Percentiles rank a stretch among this genome's conserved stretches.
Conservation (phyloP, 306 rosid species). For the Hippophae tibetana region DNA sequence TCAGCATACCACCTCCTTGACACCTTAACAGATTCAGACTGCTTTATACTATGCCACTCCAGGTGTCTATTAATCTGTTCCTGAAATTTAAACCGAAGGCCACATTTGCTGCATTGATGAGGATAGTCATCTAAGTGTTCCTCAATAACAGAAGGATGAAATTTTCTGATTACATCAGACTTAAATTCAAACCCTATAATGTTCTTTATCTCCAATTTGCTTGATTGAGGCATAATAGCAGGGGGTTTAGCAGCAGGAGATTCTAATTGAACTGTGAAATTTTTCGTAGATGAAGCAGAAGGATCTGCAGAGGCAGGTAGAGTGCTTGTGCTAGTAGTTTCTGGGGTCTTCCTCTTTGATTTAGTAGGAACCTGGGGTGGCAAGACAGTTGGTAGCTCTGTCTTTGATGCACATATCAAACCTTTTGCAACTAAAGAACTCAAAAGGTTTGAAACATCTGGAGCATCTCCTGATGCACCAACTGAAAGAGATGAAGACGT, state of each 20-base stretch:
- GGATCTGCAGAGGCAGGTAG: constrained; percentile 39
- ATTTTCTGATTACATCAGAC: constrained; percentile 53
- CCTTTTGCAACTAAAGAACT: constrained; percentile 88
- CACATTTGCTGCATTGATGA: constrained; percentile 53
- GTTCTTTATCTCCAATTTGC: constrained; percentile 32
- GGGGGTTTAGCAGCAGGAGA: constrained; percentile 23
- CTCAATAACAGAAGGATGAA: constrained; percentile 51
- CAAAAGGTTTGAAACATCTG: constrained; percentile 59
- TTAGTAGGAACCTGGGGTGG: constrained; percentile 28
- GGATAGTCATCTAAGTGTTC: constrained; percentile 51
- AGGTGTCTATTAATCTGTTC: constrained; percentile 57
- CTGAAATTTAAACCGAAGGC: constrained; percentile 40
- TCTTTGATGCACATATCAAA: constrained; percentile 59
- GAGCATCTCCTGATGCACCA: constrained; percentile 36
- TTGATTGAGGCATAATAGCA: constrained; percentile 25
- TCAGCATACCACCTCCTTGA: constrained; percentile 67
- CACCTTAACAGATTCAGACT: constrained; percentile 20
- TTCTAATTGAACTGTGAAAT: constrained; percentile 25
- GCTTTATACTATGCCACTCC: constrained; percentile 56
- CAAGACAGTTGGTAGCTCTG: constrained; percentile 26
- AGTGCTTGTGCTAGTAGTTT: constrained; percentile 26
- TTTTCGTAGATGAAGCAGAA: constrained; percentile 24
- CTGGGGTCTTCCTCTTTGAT: constrained; percentile 31
- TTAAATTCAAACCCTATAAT: constrained; percentile 64
- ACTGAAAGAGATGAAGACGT: constrained; percentile 32